Evolutionary conservation across 2,329 filamentous ascomycete genomes (phyloP).

Genomic region (Sporothrix schenckii): DNA sequence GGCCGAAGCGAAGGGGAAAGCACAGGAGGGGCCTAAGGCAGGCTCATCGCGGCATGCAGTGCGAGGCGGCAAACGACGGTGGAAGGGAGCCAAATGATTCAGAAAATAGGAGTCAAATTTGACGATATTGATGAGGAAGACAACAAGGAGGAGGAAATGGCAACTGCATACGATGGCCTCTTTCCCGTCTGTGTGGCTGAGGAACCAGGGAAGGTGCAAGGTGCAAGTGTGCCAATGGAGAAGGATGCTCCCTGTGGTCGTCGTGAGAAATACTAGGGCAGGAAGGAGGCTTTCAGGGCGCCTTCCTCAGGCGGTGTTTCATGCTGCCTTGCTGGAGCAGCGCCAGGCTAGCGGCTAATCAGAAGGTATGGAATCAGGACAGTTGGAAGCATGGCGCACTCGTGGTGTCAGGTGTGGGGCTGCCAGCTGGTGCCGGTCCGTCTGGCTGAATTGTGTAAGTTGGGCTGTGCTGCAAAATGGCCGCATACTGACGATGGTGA

Average conservation of each 20-base stretch:
- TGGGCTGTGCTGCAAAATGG: not conserved
- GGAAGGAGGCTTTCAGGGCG: slow-evolving; percentile 8
- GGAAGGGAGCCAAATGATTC: not conserved
- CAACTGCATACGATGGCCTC: not conserved
- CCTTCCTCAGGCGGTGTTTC: slow-evolving; percentile 26
- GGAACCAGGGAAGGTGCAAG: slow-evolving; percentile 24
- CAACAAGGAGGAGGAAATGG: not conserved
- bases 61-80: slow-evolving; percentile 8
- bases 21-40: slow-evolving; percentile 13
- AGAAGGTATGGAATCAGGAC: slow-evolving; percentile 21
- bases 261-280: slow-evolving; percentile 12
- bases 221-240: slow-evolving; percentile 16
- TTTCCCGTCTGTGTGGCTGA: slow-evolving; percentile 16
- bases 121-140: not conserved
- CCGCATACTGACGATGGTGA: not conserved
- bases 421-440: slow-evolving; percentile 28
- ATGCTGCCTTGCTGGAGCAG: slow-evolving; percentile 16
- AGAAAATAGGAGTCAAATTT: not conserved
- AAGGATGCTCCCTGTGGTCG: slow-evolving; percentile 12
- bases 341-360: slow-evolving; percentile 6
- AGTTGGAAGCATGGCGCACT: slow-evolving; percentile 5
- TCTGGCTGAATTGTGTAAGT: not conserved
- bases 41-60: slow-evolving; percentile 12
- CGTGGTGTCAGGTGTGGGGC: slow-evolving; percentile 20
- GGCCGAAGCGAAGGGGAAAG: slow-evolving; percentile 1